Evolutionary conservation across 805 yeast species (phyloP), one percentile per base, ranked within the genome.

Genomic region (Grigorovia yakushimaensis): DNA sequence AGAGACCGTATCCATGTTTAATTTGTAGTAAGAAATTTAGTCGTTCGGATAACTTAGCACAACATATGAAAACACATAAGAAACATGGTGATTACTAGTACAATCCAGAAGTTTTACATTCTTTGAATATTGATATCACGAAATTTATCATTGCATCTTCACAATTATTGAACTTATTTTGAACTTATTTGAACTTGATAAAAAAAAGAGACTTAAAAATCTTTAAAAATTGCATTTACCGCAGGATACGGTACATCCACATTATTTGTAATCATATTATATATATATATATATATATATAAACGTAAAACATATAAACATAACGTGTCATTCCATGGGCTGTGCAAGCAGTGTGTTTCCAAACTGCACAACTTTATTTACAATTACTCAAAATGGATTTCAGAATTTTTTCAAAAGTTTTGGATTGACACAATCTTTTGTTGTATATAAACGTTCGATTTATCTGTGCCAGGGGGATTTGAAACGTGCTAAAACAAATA

Each of bases 11-110:
- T 62, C 74, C 72, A 43, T 82, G 88, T 57, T 57, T 67, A 17
- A 64, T 68, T 42, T 82, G 88, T 57, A 70, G 69, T 40, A 81
- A 80, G 60, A 76, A 74, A 54, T 82, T 82, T 54, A 77, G 84
- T 50, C 64, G 88, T 47, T 73, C 81, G 13, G 88, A 82, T 58
- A 83, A 82, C 55, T 69, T 81, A 55, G 74, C 77, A 42, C 85
- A 80, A 59, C 88, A 82, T 59, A 66, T 78, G 51, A 76, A 76
- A 56, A 76, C 76, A 5, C 84, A 78, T 45, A 58, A 57, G 53
- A 61, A 57, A 50, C 63, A 60, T 47, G 65, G 64, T 10, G 66
- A 61, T 47, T 50, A 59, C 20, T 19, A 22, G 13, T 23, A 21
- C 15, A 17, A 9, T 24, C 27, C 27, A 24, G 9, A 9, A 6